Percentiles rank a stretch among this genome's conserved stretches.
Evolutionary conservation across 306 rosid species (phyloP).

Genomic region (Prunus mume): DNA sequence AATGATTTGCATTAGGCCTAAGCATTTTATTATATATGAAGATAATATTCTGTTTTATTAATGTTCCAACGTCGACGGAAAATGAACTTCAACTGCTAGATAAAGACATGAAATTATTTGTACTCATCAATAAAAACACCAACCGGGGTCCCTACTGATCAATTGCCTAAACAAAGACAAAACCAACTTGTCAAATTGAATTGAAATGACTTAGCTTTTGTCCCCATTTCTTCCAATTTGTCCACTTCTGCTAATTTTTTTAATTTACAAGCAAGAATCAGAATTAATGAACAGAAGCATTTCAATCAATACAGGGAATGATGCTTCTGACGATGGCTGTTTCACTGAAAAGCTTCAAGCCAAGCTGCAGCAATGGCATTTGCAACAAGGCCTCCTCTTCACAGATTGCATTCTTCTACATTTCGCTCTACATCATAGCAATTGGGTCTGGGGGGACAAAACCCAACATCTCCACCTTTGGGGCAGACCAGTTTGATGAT

Average conservation of each 20-base stretch:
- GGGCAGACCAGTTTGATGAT: conserved; percentile 86
- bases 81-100: conserved; percentile 17
- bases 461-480: conserved; percentile 72
- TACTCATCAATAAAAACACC: background rate
- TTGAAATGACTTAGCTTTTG: background rate
- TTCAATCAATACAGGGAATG: conserved; percentile 43
- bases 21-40: background rate
- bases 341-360: conserved; percentile 47
- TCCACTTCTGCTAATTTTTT: background rate
- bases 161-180: background rate
- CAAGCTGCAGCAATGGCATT: conserved; percentile 44
- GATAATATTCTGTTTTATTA: background rate
- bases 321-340: conserved; percentile 54
- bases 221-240: background rate
- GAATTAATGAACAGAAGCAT: too few relatives aligned
- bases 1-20: background rate
- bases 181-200: background rate
- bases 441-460: conserved; percentile 66
- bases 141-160: background rate
- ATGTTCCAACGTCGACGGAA: conserved; percentile 18
- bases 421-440: conserved; percentile 63
- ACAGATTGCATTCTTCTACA: conserved; percentile 46
- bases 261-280: too few relatives aligned
- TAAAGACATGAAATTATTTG: conserved; percentile 10
- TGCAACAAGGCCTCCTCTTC: conserved; percentile 48